Evolutionary conservation across 768 basidiomycete species (phyloP).

Genomic region (Russula olivacea): DNA sequence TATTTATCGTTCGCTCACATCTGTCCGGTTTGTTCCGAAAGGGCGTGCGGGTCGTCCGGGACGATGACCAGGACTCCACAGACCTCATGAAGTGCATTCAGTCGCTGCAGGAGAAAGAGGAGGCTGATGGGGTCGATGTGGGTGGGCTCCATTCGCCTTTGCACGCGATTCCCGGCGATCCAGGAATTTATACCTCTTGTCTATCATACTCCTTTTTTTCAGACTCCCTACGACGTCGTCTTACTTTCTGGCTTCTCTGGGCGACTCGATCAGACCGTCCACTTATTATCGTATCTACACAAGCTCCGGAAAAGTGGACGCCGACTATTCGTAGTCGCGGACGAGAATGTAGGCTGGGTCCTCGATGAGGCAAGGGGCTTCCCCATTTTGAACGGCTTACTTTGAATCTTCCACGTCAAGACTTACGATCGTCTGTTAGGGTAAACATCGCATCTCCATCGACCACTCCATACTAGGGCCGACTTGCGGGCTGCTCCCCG

Average conservation of each 20-base stretch:
- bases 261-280: conserved; percentile 89
- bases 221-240: conserved; percentile 56
- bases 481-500: conserved; percentile 92
- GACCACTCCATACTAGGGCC: conserved; percentile 70
- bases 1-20: not conserved
- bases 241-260: conserved; percentile 87
- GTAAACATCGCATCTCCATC: conserved; percentile 72
- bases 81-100: conserved; percentile 91
- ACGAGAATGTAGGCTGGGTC: conserved; percentile 89
- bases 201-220: not conserved
- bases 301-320: conserved; percentile 60
- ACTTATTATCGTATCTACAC: conserved; percentile 79
- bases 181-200: not conserved
- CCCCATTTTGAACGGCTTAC: not conserved
- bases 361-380: conserved; percentile 56
- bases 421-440: conserved; percentile 41
- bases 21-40: conserved; percentile 28
- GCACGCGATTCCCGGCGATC: not conserved
- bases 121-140: conserved; percentile 37
- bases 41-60: conserved; percentile 64
- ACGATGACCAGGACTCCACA: conserved; percentile 76
- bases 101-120: conserved; percentile 56
- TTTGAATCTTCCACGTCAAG: not conserved
- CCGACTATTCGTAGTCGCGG: conserved; percentile 72
- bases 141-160: conserved; percentile 16